A percentile compares a stretch with the other conserved stretches of the same genome.
These are phyloP conservation scores for Suillus lakei DNA, from an alignment of 768 basidiomycete species.

Conservation along the genomic window DNA sequence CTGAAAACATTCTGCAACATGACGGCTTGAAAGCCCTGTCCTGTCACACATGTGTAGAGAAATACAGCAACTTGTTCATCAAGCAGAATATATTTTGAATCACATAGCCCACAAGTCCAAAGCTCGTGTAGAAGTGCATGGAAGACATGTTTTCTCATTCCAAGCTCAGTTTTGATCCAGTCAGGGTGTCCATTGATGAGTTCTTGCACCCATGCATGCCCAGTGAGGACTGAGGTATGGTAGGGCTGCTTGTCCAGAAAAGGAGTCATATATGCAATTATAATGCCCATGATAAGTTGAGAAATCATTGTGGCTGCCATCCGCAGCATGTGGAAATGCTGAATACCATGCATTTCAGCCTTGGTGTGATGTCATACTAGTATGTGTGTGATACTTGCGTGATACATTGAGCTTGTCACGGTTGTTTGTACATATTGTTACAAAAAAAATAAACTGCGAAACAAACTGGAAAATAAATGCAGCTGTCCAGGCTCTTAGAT, in stretches of 20 bases:
- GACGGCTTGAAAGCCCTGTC: constrained; percentile 5
- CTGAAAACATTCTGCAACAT: constrained; percentile 19
- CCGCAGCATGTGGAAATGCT: background rate
- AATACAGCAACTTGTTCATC: constrained; percentile 21
- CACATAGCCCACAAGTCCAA: constrained; percentile 18
- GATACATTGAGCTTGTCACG: too few relatives aligned
- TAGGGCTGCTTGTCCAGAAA: constrained; percentile 12
- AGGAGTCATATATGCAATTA: background rate
- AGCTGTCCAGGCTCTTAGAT: too few relatives aligned
- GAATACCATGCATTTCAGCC: background rate
- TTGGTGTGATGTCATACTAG: too few relatives aligned
- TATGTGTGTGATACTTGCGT: too few relatives aligned
- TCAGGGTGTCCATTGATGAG: constrained; percentile 27
- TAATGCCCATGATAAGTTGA: background rate
- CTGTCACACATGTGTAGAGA: constrained; percentile 18
- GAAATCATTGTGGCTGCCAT: background rate
- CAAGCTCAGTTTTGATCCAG: constrained; percentile 24
- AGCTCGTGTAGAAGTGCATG: constrained; percentile 16
- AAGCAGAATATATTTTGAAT: constrained; percentile 19
- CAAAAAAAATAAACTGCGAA: too few relatives aligned
- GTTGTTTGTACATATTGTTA: too few relatives aligned
- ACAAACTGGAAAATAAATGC: too few relatives aligned
- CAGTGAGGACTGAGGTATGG: constrained; percentile 31
- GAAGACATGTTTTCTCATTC: constrained; percentile 29
- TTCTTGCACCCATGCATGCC: too few relatives aligned